Conservation (phyloP, 345 rosid genomes). For the Noccaea bulbosa region DNA sequence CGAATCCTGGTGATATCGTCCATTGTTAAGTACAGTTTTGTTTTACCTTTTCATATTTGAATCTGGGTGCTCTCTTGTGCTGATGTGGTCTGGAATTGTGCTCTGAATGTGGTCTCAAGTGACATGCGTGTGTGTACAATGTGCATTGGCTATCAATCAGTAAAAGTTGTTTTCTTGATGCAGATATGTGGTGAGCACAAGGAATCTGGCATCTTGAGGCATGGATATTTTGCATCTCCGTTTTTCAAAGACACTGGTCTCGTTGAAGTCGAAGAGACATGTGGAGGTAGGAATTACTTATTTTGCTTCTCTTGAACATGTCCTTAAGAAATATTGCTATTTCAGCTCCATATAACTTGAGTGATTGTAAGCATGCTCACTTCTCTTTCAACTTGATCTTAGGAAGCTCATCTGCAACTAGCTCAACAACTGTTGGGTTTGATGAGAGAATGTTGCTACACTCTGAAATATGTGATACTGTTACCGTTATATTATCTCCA, state of each 20-base stretch:
- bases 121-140: background rate
- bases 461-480: slow-evolving; percentile 68
- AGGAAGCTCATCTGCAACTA: slow-evolving; percentile 43
- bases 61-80: background rate
- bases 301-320: too few species aligned
- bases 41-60: background rate
- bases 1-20: slow-evolving; percentile 64
- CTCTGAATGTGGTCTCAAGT: slow-evolving; percentile 2
- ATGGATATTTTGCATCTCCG: slow-evolving; percentile 75
- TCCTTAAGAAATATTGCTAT: too few species aligned
- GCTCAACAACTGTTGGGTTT: slow-evolving; percentile 77
- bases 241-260: slow-evolving; percentile 49
- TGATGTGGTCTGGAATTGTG: background rate
- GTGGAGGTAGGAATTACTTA: slow-evolving; percentile 46
- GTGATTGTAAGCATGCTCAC: slow-evolving; percentile 16
- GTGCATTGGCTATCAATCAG: slow-evolving; percentile 25
- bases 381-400: slow-evolving; percentile 22
- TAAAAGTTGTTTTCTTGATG: slow-evolving; percentile 41
- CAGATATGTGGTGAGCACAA: slow-evolving; percentile 94
- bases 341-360: background rate
- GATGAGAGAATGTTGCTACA: slow-evolving; percentile 97
- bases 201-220: slow-evolving; percentile 78
- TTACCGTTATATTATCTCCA: slow-evolving; percentile 33
- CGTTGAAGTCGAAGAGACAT: slow-evolving; percentile 41
- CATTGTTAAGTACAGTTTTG: slow-evolving; percentile 70